Evolutionary conservation across 257 asterid genomes (phyloP), one percentile per base, ranked within the genome.

Genomic region (Striga asiatica): DNA sequence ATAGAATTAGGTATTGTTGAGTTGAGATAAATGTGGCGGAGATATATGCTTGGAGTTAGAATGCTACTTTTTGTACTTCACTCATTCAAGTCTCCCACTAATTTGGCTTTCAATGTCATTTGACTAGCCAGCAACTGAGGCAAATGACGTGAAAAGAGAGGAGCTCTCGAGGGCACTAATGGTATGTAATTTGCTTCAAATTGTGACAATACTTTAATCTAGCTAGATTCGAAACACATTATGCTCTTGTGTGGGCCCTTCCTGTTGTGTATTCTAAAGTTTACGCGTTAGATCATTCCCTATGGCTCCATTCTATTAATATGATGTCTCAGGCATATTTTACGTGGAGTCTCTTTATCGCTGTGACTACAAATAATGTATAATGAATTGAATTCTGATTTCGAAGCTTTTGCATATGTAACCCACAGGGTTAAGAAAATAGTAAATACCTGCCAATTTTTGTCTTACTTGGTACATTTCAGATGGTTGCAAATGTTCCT

Each of bases 101-200:
- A 74, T 56, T 69, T 67, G 57, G 38, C 68, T 69, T 61, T 43
- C 66, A 50, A 43, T 73, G 61, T 52, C 51, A 17, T 54, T 51
- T 65, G 25, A 71, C 62, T 76, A 91, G 98, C 80, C 78, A 21
- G 79, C 76, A 50, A 82, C 72, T 39, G 89, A 77, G 64, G 93
- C 80, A 61, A 81, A 69, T 58, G 89, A 56, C 60, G 69, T 73
- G 66, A 77, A 73, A 74, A 84, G 70, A 62, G 95, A 73, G 71
- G 89, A 82, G 68, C 92, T 88, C 50, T 82, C 98, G 55, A 73
- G 69, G 76, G 94, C 93, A 59, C 77, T 92, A 66, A 80, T 80
- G 98, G 98, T 92, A 74, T 66, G 92, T 42, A 22, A 56, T 54
- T 66, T 22, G 45, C 58, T 71, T 50, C 60, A 54, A 48, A 7